Evolutionary conservation across 2,329 filamentous ascomycete species (phyloP).

Genomic region (Grosmannia huntii): DNA sequence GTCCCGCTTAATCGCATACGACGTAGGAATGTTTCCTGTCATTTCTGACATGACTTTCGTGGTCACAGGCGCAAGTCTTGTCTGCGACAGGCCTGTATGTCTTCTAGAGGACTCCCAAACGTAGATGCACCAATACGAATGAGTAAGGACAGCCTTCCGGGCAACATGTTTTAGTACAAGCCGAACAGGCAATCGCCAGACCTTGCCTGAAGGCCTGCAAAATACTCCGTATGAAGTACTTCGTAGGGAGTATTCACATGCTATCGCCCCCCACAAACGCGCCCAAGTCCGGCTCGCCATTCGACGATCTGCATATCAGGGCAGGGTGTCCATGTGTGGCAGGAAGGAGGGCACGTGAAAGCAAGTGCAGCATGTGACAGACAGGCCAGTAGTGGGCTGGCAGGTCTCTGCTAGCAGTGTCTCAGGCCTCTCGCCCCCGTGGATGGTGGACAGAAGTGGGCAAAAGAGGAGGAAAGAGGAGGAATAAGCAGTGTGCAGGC

Average conservation of each 20-base stretch:
- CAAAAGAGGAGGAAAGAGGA: neutral
- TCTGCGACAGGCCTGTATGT: no score
- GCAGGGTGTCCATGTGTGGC: neutral
- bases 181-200: no score
- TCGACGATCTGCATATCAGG: neutral
- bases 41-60: neutral
- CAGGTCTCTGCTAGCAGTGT: no score
- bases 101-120: no score
- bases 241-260: no score
- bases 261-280: no score
- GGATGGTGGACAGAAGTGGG: neutral
- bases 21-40: neutral
- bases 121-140: no score
- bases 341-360: neutral
- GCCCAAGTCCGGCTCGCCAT: neutral
- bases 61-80: neutral
- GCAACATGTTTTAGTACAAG: no score
- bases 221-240: no score
- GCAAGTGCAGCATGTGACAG: neutral
- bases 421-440: no score
- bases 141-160: no score
- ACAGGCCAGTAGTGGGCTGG: neutral
- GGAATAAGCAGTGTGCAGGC: neutral
- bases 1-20: neutral
- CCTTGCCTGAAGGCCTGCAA: no score